Conservation (phyloP, 1,284 basidiomycete species). For the Trametes hirsuta region DNA sequence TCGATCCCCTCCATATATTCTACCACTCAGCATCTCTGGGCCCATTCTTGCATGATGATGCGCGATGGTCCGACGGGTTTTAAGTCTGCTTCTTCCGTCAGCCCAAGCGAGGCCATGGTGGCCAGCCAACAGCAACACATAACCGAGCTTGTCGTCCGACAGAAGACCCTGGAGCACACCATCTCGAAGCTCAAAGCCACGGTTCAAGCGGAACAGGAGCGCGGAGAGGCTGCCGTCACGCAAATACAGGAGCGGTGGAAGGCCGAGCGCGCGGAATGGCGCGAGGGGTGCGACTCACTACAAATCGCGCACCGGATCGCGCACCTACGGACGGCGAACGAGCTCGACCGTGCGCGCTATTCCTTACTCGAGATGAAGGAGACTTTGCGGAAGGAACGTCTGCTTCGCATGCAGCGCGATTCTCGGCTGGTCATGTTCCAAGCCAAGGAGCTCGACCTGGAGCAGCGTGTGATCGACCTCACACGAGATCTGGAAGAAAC, state of each 20-base stretch:
- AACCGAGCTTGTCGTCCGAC: conserved; percentile 66
- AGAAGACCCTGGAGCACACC: conserved; percentile 61
- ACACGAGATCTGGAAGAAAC: conserved; percentile 47
- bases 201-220: conserved; percentile 43
- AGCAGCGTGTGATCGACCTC: conserved; percentile 39
- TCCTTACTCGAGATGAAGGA: conserved; percentile 56
- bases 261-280: conserved; percentile 59
- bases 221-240: conserved; percentile 46
- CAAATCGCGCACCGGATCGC: conserved; percentile 64
- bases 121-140: conserved; percentile 65
- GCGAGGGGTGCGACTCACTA: conserved; percentile 60
- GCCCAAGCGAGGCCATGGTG: conserved; percentile 54
- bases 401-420: conserved; percentile 61
- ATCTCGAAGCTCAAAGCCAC: conserved; percentile 42
- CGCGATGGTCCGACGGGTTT: conserved; percentile 26
- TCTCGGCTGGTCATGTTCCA: conserved; percentile 67
- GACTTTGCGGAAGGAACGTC: conserved; percentile 52
- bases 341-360: conserved; percentile 54
- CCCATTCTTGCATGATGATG: conserved; percentile 20
- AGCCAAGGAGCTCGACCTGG: conserved; percentile 59
- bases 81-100: conserved; percentile 33
- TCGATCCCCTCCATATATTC: too few species aligned
- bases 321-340: conserved; percentile 56
- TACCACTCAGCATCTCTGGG: too few species aligned
- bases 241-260: conserved; percentile 52